Base-by-base conservation (phyloP, 176 grass and related monocot species). In the Cocos nucifera region DNA sequence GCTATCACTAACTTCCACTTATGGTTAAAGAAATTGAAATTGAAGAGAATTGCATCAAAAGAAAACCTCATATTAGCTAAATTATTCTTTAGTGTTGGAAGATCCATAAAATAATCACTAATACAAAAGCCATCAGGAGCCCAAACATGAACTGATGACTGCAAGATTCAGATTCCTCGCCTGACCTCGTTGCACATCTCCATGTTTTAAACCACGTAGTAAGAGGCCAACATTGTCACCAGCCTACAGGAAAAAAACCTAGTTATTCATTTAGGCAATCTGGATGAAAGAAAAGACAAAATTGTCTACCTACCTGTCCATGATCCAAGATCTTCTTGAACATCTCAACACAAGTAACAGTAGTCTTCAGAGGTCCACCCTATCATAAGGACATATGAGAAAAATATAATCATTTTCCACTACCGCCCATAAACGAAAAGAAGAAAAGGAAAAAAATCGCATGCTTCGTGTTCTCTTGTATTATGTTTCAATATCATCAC, bases 311-410 rank as follows among this genome's bases (percentile, higher is more conserved):
- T 74, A 98, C 93, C 85, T 92, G 72, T 92, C 88, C 93, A 81
- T 86, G 69, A 83, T 98, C 93, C 76, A 98, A 59, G 29, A 92
- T 98, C 76, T 98, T 98, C 63, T 92, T 98, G 77, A 98, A 98
- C 93, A 98, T 98, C 88, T 98, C 84, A 49, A 98, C 93, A 66
- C 93, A 87, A 68, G 93, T 98, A 69, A 98, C 93, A 9, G 93
- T 98, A 73, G 93, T 88, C 71, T 92, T 98, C 59, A 98, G 29
- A 0, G 93, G 84, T 60, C 84, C 84, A 73, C 70, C 69, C 93
- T 98, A 65, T 53, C 20, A 83, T 15, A 59, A 29, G 17, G 28
- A 65, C 55, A 26, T 2, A 50, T 49, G 6, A 17, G 28, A 23
- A 28, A 23, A 58, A 15, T 14, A 30, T 6, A 44, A 12, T 44